Evolutionary conservation across 1,284 basidiomycete genomes (phyloP).

Genomic region (Psilocybe mexicana): DNA sequence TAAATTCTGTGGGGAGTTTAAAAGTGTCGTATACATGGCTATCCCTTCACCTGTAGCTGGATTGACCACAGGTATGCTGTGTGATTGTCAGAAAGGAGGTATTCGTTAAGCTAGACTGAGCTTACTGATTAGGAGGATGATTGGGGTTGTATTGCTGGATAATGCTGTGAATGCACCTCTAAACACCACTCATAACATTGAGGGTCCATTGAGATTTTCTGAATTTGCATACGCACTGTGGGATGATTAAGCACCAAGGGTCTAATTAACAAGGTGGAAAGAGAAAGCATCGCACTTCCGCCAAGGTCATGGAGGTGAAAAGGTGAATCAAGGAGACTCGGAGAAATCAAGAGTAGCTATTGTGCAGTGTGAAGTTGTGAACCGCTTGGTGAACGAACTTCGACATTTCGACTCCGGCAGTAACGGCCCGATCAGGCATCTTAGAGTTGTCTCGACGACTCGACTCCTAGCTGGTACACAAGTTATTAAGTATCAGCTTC

Average conservation of each 20-base stretch:
- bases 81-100: neutral
- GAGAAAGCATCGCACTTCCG: neutral
- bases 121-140: conserved; percentile 8
- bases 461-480: too few relatives aligned
- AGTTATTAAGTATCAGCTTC: too few relatives aligned
- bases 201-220: neutral
- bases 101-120: neutral
- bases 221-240: neutral
- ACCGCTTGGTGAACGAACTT: too few relatives aligned
- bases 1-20: neutral
- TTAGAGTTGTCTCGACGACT: too few relatives aligned
- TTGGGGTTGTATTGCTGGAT: neutral
- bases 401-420: too few relatives aligned
- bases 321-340: too few relatives aligned
- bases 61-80: conserved; percentile 58
- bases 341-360: too few relatives aligned
- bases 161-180: conserved; percentile 3
- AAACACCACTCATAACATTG: neutral
- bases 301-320: neutral
- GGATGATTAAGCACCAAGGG: neutral
- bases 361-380: too few relatives aligned
- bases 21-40: conserved; percentile 46
- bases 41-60: conserved; percentile 66
- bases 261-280: neutral
- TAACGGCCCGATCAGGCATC: too few relatives aligned